These are phyloP conservation scores for maize (Zea mays) DNA, from an alignment of 176 grass and related monocot genomes.

Conservation along the genomic window DNA sequence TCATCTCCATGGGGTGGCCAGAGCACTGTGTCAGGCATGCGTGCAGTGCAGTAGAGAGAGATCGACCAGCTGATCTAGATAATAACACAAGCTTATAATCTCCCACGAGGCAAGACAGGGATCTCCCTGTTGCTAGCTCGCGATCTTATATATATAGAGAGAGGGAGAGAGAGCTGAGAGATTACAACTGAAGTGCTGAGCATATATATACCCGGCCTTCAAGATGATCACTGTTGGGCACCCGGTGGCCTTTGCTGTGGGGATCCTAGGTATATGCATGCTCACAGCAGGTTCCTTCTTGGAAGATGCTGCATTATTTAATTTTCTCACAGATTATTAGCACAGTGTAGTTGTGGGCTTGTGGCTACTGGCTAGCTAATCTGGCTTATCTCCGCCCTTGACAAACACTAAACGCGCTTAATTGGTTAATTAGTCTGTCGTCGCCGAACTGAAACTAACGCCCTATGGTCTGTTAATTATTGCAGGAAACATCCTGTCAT, in stretches of 20 bases:
- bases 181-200: not conserved
- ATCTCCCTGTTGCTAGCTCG: constrained; percentile 33
- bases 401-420: not conserved
- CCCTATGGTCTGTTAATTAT: not conserved
- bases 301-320: not conserved
- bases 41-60: not conserved
- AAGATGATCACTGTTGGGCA: constrained; percentile 41
- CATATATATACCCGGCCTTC: not conserved
- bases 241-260: constrained; percentile 45
- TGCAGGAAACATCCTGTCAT: constrained; percentile 78
- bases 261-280: constrained; percentile 45
- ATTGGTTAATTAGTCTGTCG: too few species aligned
- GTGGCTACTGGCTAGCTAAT: not conserved
- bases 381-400: not conserved
- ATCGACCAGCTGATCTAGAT: not conserved
- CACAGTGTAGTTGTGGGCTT: not conserved
- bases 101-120: not conserved
- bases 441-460: too few species aligned
- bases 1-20: constrained; percentile 4
- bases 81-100: not conserved
- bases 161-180: constrained; percentile 16
- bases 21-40: constrained; percentile 31
- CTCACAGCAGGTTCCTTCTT: not conserved
- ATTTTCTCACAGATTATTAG: not conserved
- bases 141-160: not conserved